Base-by-base conservation (phyloP, 768 basidiomycete species). In the Fomitopsis serialis region DNA sequence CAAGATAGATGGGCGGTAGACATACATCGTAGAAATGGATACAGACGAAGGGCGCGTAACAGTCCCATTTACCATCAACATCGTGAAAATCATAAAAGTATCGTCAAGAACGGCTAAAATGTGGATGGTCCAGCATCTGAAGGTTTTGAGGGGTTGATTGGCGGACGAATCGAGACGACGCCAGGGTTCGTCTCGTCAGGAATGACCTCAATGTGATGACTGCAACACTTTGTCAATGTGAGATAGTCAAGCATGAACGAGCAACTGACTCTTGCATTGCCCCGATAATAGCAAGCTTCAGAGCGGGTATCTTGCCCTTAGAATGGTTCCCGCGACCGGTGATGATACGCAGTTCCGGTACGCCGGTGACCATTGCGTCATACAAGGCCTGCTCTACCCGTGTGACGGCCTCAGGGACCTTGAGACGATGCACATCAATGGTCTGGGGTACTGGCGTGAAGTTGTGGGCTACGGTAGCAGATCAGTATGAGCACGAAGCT, bases 341-440 rank as follows among this genome's bases (percentile, higher is more conserved):
- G 36, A 72, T 70, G 45, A 72, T 63, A 34, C 65, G 67, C 37
- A 72, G 55, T 32, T 68, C 58, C 2, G 65, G 52, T 1, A 62
- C 65, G 13, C 65, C 68, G 2, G 60, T 56, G 11, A 63, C 54
- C 17, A 66, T 59, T 0, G 67, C 63, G 19, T 67, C 66, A 37
- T 66, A 68, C 23, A 72, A 57, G 23, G 64, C 69, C 43, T 64
- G 50, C 56, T 70, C 69, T 5, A 68, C 64, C 47, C 57, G 60
- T 32, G 63, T 55, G 15, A 65, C 47, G 12, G 71, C 71, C 40
- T 72, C 71, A 15, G 51, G 48, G 12, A 64, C 54, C 21, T 62
- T 68, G 47, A 72, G 64, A 17, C 65, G 61, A 53, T 72, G 71
- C 3, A 72, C 70, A 34, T 72, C 71, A 46, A 72, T 66, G 21